These are phyloP conservation scores for Leishmania turanica DNA, from an alignment of 208 protist genomes.

Conservation along the genomic window DNA sequence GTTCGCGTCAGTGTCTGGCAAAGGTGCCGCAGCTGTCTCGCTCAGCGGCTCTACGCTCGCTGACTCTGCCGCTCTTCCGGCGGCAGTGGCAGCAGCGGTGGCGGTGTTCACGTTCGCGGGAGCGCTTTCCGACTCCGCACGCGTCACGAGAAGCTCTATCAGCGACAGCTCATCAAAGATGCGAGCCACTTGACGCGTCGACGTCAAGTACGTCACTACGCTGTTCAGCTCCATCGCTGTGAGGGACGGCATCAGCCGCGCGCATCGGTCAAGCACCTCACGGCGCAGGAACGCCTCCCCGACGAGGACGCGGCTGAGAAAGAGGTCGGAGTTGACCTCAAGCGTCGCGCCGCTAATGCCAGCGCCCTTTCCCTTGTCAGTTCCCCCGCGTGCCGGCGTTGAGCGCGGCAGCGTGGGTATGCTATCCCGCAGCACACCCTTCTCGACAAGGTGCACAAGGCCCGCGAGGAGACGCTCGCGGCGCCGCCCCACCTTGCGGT, in stretches of 20 bases:
- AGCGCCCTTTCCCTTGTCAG: no score
- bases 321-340: conserved; percentile 30
- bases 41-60: not conserved
- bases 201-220: conserved; percentile 57
- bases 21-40: not conserved
- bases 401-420: conserved; percentile 21
- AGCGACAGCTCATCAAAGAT: conserved; percentile 68
- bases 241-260: conserved; percentile 59
- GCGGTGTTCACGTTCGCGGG: not conserved
- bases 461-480: conserved; percentile 60
- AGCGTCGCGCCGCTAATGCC: conserved; percentile 5
- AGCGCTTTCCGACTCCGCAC: not conserved
- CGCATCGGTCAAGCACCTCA: conserved; percentile 66
- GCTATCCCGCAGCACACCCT: conserved; percentile 46
- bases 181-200: conserved; percentile 43
- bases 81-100: not conserved
- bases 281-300: conserved; percentile 52
- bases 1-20: not conserved
- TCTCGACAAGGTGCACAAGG: conserved; percentile 52
- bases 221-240: conserved; percentile 41
- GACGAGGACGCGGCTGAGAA: conserved; percentile 52
- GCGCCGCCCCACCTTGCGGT: conserved; percentile 56
- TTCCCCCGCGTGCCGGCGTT: not conserved
- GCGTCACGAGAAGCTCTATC: conserved; percentile 25
- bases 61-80: not conserved